Evolutionary conservation across 768 basidiomycete species (phyloP), one percentile per base, ranked within the genome.

Genomic region (Suillus discolor): DNA sequence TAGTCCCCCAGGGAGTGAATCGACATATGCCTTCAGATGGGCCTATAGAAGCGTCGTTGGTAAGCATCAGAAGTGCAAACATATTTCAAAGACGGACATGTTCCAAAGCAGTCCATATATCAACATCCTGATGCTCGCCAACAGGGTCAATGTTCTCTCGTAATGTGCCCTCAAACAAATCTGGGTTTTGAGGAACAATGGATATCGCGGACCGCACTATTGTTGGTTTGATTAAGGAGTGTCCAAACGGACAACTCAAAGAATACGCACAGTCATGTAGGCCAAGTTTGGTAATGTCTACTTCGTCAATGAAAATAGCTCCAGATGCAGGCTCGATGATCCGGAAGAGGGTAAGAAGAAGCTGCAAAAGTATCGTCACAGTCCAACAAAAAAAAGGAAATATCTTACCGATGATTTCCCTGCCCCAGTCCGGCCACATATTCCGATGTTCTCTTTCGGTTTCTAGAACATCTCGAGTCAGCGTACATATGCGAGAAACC

Each of bases 131-230:
- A 66, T 92, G 79, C 65, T 83, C 80, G 1, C 90, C 90, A 20
- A 91, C 84, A 11, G 96, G 96, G 75, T 97, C 96, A 64, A 97
- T 90, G 72, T 97, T 97, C 69, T 94, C 89, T 63, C 94, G 85
- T 16, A 94, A 76, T 0, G 89, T 89, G 4, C 91, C 91, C 72
- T 89, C 88, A 67, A 89, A 90, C 28, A 90, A 71, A 72, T 89
- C 89, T 4, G 88, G 86, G 67, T 79, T 88, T 75, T 96, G 94
- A 2, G 94, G 94, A 18, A 96, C 93, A 72, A 96, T 96, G 3
- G 92, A 91, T 65, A 96, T 88, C 41, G 83, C 83, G 5, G 89
- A 90, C 11, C 93, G 87, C 57, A 94, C 92, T 70, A 59, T 23
- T 62, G 54, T 12, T 38, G 54, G 54, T 12, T 39, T 44, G 20